These are phyloP conservation scores for Albizia julibrissin DNA, from an alignment of 306 rosid genomes.

Conservation along the genomic window DNA sequence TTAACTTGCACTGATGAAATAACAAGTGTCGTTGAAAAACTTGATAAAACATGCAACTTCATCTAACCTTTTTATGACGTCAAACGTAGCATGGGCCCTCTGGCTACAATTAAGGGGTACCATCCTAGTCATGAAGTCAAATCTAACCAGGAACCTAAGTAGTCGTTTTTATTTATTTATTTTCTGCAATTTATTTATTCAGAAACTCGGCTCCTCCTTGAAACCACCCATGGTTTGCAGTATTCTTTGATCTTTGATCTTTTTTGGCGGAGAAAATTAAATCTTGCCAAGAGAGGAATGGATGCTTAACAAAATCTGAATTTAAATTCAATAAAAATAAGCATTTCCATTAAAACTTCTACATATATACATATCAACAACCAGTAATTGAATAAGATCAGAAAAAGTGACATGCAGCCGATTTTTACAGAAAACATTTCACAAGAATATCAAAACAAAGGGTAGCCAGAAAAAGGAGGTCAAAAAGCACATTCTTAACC, in stretches of 20 bases:
- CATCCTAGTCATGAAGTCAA: background rate
- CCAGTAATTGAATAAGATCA: background rate
- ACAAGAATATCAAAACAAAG: background rate
- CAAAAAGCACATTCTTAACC: background rate
- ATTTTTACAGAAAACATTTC: slow-evolving; percentile 5
- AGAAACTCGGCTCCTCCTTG: background rate
- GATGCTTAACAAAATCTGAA: background rate
- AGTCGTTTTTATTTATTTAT: background rate
- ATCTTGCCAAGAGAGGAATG: background rate
- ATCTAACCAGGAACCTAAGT: background rate
- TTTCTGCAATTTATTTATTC: background rate
- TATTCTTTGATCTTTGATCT: background rate
- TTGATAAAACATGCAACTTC: too few relatives aligned
- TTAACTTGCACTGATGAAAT: too few relatives aligned
- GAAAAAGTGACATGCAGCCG: background rate
- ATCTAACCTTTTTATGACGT: too few relatives aligned
- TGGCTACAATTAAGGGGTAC: background rate
- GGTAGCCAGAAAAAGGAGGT: background rate
- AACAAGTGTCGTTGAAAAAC: too few relatives aligned
- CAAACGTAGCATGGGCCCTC: background rate
- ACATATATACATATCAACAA: background rate
- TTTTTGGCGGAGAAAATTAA: background rate
- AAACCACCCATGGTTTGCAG: background rate
- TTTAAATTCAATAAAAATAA: slow-evolving; percentile 10
- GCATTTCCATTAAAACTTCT: slow-evolving; percentile 5